These are phyloP conservation scores for Calonectria leucothoes DNA, from an alignment of 2,329 filamentous ascomycete genomes.

Conservation along the genomic window DNA sequence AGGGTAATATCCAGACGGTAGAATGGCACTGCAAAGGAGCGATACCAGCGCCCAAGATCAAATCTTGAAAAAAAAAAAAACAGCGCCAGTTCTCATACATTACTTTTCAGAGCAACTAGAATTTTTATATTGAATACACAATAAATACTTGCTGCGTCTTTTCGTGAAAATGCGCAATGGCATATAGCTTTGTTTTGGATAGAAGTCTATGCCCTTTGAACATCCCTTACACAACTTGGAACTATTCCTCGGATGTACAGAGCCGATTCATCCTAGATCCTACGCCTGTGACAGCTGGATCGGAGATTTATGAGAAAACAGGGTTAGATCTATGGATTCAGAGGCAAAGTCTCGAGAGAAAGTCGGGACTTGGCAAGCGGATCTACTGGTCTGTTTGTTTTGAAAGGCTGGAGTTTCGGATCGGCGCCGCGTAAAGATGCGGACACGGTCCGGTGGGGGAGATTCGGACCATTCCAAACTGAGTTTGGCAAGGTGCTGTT, in stretches of 20 bases:
- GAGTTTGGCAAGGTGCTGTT: background rate
- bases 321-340: background rate
- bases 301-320: background rate
- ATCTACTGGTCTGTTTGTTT: background rate
- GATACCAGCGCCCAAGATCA: slow-evolving; percentile 9
- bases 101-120: too few species aligned
- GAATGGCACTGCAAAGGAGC: slow-evolving; percentile 48
- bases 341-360: background rate
- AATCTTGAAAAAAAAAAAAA: background rate
- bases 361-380: rapidly evolving
- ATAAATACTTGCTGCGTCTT: too few species aligned
- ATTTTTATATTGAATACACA: background rate
- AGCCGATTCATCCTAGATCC: too few species aligned
- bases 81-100: too few species aligned
- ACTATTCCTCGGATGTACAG: too few species aligned
- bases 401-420: background rate
- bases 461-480: background rate
- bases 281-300: too few species aligned
- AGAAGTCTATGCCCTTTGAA: too few species aligned
- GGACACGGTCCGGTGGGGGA: background rate
- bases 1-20: slow-evolving; percentile 49
- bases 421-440: background rate
- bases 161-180: too few species aligned
- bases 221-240: too few species aligned
- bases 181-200: too few species aligned